These are phyloP conservation scores for Solanum commersonii DNA, from an alignment of 257 asterid species.

Conservation along the genomic window DNA sequence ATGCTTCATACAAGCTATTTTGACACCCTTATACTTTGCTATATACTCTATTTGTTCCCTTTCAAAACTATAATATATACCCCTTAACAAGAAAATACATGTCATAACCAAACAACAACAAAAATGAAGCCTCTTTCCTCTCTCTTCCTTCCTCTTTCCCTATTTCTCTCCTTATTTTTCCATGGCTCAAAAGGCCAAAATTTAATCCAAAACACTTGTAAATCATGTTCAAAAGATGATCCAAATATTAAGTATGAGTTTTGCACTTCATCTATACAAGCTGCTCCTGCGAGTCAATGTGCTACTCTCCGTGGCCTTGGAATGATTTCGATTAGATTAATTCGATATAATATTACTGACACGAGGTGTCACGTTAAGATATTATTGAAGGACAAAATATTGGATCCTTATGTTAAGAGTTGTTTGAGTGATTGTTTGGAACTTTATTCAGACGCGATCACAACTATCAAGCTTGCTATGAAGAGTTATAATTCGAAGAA, in stretches of 20 bases:
- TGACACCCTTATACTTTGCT: background rate
- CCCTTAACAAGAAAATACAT: background rate
- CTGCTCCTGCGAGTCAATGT: constrained; percentile 63
- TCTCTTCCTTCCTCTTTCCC: background rate
- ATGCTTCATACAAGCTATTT: background rate
- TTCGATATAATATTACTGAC: constrained; percentile 59
- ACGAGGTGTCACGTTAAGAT: constrained; percentile 47
- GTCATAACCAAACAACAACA: background rate
- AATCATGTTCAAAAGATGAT: constrained; percentile 14
- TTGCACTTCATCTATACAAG: constrained; percentile 59
- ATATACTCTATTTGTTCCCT: background rate
- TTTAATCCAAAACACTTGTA: constrained; percentile 48
- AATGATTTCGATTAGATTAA: constrained; percentile 44
- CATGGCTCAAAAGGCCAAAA: constrained; percentile 13
- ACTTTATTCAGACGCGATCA: constrained; percentile 43
- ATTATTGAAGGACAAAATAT: constrained; percentile 14
- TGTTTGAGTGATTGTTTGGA: constrained; percentile 51
- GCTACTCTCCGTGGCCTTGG: constrained; percentile 55
- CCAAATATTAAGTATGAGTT: constrained; percentile 52
- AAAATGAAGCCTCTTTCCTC: constrained; percentile 15
- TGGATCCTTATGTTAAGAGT: constrained; percentile 20
- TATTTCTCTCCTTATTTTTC: constrained; percentile 13
- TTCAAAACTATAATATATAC: background rate
- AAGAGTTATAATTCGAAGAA: constrained; percentile 15
- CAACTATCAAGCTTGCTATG: constrained; percentile 44